phyloP scores from a whole-genome alignment of 768 basidiomycete genomes.

The Amanita pallidorosea region DNA sequence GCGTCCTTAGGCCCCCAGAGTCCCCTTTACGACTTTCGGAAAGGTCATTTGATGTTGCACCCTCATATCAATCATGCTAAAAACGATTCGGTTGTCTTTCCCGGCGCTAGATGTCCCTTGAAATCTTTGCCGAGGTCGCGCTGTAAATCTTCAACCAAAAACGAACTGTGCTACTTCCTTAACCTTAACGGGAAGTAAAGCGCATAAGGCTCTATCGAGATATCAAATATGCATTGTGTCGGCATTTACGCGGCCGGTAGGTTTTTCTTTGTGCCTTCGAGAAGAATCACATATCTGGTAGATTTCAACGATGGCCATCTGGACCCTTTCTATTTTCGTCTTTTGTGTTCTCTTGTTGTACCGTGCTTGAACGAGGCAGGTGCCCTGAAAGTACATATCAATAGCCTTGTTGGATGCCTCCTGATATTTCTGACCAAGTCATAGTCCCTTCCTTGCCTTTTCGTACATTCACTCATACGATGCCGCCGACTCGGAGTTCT shows the following conservation, averaged over 20 bases:
- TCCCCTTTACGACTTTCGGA: neutral
- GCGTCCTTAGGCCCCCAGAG: neutral
- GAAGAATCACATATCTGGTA: neutral
- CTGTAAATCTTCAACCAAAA: neutral
- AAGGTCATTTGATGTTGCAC: neutral
- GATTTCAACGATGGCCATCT: neutral
- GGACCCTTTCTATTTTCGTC: neutral
- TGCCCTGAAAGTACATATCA: neutral
- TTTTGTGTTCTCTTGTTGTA: neutral
- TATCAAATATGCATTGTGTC: neutral
- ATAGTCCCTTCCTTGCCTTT: neutral
- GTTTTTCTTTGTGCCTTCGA: neutral
- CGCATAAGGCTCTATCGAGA: neutral
- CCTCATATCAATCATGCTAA: neutral
- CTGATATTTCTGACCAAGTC: neutral
- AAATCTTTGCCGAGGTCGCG: neutral
- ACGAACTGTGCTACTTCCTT: neutral
- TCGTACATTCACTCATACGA: neutral
- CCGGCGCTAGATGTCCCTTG: neutral
- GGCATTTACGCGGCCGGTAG: neutral
- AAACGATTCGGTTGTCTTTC: neutral
- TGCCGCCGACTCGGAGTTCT: neutral
- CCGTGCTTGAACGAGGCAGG: neutral
- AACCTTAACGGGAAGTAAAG: too few relatives aligned
- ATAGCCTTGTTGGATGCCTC: neutral